Percentiles rank a stretch among this genome's conserved stretches.
Conservation (phyloP, 2,329 filamentous ascomycete species). For the Colletotrichum graminicola region DNA sequence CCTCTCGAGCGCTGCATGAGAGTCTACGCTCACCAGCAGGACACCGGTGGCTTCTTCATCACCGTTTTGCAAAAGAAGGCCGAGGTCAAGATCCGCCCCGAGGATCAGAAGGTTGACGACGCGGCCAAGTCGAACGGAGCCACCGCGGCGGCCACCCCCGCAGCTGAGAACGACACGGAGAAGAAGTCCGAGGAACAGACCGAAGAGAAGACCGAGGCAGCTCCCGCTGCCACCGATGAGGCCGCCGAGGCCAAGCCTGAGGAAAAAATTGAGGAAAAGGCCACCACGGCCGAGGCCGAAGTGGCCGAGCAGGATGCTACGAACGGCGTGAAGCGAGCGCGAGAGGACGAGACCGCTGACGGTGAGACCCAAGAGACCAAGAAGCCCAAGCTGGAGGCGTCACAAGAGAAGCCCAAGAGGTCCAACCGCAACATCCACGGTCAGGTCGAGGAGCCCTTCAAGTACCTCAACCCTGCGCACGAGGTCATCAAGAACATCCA, state of each 20-base stretch:
- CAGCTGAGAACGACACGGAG: constrained; percentile 37
- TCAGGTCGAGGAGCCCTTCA: constrained; percentile 90
- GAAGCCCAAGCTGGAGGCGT: constrained; percentile 56
- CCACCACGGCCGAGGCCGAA: constrained; percentile 30
- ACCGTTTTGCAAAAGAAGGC: constrained; percentile 91
- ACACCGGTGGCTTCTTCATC: constrained; percentile 98
- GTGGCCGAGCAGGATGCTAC: constrained; percentile 36
- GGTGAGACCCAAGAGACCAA: constrained; percentile 53
- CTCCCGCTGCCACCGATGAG: background rate
- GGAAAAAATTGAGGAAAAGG: constrained; percentile 22
- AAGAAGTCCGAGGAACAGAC: constrained; percentile 25
- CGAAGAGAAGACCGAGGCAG: constrained; percentile 40
- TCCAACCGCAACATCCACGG: constrained; percentile 60
- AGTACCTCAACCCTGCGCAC: constrained; percentile 83
- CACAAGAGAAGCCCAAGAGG: constrained; percentile 48
- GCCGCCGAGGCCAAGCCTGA: constrained; percentile 21
- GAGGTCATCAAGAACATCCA: constrained; percentile 82
- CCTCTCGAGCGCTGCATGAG: constrained; percentile 92
- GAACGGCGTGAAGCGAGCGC: constrained; percentile 51
- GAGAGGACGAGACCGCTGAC: constrained; percentile 49
- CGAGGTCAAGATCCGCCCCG: constrained; percentile 75
- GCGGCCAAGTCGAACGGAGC: constrained; percentile 40
- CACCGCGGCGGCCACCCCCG: constrained; percentile 38
- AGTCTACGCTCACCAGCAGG: constrained; percentile 94
- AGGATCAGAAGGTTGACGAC: constrained; percentile 73